Percentiles rank a stretch among this genome's conserved stretches.
Conservation (phyloP, 176 grass and related monocot genomes). For the Eleusine indica region DNA sequence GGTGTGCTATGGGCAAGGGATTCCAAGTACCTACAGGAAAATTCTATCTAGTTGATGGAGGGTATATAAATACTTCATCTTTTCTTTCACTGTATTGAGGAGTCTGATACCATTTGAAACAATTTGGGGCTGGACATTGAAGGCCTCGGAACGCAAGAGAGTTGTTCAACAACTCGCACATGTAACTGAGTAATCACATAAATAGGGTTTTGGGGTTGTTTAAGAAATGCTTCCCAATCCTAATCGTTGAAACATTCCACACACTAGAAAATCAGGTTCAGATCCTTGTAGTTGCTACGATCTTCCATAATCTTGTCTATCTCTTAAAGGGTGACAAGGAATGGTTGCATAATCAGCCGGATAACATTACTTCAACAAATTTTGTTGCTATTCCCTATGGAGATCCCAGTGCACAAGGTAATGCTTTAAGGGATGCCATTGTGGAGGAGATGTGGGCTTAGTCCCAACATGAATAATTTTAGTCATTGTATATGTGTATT, state of each 20-base stretch:
- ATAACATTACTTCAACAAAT: not conserved
- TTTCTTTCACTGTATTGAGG: not conserved
- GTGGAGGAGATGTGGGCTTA: not conserved
- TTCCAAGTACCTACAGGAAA: not conserved
- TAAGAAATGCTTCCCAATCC: not conserved
- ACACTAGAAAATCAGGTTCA: not conserved
- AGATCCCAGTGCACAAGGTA: not conserved
- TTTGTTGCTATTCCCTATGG: not conserved
- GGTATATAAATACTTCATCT: not conserved
- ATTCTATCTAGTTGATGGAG: constrained; percentile 4
- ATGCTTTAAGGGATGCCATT: not conserved
- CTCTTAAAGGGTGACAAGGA: not conserved
- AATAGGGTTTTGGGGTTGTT: not conserved
- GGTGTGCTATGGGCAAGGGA: not conserved
- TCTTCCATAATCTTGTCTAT: not conserved
- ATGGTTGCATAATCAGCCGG: not conserved
- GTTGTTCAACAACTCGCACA: not conserved
- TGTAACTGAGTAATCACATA: not conserved
- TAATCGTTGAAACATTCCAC: not conserved
- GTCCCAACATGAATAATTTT: too few relatives aligned
- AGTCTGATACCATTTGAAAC: not conserved
- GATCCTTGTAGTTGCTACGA: not conserved
- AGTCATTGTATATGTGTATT: too few relatives aligned
- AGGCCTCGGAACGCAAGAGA: not conserved
- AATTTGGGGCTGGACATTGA: not conserved